Base-by-base conservation (phyloP, 768 basidiomycete genomes). In the Amanita muscaria region DNA sequence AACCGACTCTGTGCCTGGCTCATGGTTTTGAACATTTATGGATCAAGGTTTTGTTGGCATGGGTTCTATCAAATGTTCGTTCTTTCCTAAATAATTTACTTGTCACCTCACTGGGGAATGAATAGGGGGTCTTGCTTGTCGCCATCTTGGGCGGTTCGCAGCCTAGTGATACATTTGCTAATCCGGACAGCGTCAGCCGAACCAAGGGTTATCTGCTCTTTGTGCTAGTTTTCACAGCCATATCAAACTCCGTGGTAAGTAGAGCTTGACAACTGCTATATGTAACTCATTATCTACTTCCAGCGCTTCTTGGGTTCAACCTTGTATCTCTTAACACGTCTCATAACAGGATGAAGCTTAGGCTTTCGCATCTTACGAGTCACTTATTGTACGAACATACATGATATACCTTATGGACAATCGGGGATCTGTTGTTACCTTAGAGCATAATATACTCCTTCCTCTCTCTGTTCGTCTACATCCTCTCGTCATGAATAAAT, bases 41-140 rank as follows among this genome's bases (percentile, higher is more conserved):
- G 10, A 32, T 15, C 24, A 40, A 80, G 75, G 76, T 83, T 25
- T 61, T 93, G 34, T 66, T 93, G 44, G 66, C 74, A 3, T 92
- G 90, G 90, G 86, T 87, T 3, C 56, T 92, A 49, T 83, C 87
- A 21, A 92, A 92, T 56, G 89, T 88, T 40, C 49, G 63, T 53
- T 9, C 14, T 27, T 9, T 38, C 44, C 11, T 22, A 15, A 40
- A 42, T 32, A 9, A 16, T 29, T 15, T 2, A 8, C 15, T n/a
- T n/a, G n/a, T n/a, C n/a, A n/a, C n/a, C n/a, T n/a, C n/a, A n/a
- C n/a, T n/a, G n/a, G n/a, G n/a, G n/a, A n/a, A n/a, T n/a, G n/a
- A n/a, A 14, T 50, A 89, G 83, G 83, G 80, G 2, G 53, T 88
- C 34, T 69, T 91, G 10, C 64, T 88, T 37, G 73, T 80, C 16